A percentile compares a stretch with the other conserved stretches of the same genome.
phyloP scores from a whole-genome alignment of 2,329 filamentous ascomycete species.

The Pseudocercospora fuligena region DNA sequence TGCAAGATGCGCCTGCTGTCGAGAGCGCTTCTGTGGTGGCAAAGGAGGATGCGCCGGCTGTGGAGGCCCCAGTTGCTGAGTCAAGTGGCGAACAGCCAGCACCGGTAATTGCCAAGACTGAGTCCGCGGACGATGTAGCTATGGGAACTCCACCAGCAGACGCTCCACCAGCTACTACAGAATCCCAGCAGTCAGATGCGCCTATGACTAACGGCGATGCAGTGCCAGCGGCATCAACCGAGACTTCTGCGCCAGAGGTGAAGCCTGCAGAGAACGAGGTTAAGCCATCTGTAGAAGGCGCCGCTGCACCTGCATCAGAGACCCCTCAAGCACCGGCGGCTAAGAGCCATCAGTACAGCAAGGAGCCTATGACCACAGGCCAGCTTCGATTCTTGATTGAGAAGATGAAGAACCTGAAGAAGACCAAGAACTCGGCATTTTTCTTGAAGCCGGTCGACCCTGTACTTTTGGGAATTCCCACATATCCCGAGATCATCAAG shows the following conservation, averaged over 20 bases:
- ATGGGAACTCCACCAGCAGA: conserved; percentile 9
- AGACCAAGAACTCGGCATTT: conserved; percentile 76
- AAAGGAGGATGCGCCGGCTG: conserved; percentile 1
- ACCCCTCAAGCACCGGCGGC: conserved; percentile 13
- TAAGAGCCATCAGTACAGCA: conserved; percentile 40
- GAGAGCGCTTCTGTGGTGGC: background rate
- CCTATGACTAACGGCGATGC: conserved; percentile 7
- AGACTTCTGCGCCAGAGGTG: conserved; percentile 2
- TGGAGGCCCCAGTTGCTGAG: background rate
- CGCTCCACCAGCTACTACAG: background rate
- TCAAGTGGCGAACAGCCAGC: background rate
- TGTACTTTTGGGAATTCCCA: conserved; percentile 75
- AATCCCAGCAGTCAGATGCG: background rate
- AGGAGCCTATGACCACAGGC: conserved; percentile 59
- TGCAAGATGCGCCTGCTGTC: conserved; percentile 15
- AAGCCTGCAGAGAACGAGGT: conserved; percentile 19
- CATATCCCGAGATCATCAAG: conserved; percentile 72
- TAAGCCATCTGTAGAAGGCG: conserved; percentile 10
- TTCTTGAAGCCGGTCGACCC: conserved; percentile 80
- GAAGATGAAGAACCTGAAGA: conserved; percentile 76
- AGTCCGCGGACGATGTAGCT: conserved; percentile 9
- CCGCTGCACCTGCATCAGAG: conserved; percentile 18
- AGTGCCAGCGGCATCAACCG: background rate
- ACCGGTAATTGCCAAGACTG: background rate
- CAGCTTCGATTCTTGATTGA: conserved; percentile 68